A percentile compares a stretch with the other conserved stretches of the same genome.
These are phyloP conservation scores for Pontederia crassipes DNA, from an alignment of 176 grass and related monocot genomes.

Conservation along the genomic window DNA sequence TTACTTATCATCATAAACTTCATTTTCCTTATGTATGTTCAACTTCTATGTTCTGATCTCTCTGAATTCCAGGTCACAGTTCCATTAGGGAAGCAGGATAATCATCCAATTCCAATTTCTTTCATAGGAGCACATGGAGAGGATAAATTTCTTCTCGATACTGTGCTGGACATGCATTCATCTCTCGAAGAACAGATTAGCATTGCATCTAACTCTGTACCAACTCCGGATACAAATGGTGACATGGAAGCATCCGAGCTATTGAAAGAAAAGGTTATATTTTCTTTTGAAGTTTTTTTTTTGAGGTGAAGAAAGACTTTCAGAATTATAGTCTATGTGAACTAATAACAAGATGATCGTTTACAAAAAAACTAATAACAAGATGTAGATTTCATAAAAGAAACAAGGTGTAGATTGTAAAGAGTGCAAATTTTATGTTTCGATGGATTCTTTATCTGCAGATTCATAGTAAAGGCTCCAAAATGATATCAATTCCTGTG, in stretches of 20 bases:
- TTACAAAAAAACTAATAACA: too few relatives aligned
- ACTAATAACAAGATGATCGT: too few relatives aligned
- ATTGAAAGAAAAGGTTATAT: constrained; percentile 91
- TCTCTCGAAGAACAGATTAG: constrained; percentile 62
- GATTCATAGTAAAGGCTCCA: too few relatives aligned
- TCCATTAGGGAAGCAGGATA: constrained; percentile 65
- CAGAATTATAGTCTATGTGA: too few relatives aligned
- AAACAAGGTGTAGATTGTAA: too few relatives aligned
- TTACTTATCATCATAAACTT: neutral
- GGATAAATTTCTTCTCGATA: constrained; percentile 74
- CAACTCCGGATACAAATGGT: constrained; percentile 36
- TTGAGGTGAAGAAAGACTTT: too few relatives aligned
- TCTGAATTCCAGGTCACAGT: constrained; percentile 47
- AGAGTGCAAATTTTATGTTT: too few relatives aligned
- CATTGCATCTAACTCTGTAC: constrained; percentile 48
- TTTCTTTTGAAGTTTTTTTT: neutral
- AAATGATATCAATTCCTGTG: too few relatives aligned
- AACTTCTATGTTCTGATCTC: neutral
- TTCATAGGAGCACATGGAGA: constrained; percentile 75
- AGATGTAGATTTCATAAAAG: too few relatives aligned
- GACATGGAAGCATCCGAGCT: constrained; percentile 46
- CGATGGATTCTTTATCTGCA: too few relatives aligned
- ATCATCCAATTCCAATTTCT: constrained; percentile 65
- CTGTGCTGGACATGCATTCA: constrained; percentile 54
- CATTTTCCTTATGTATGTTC: too few relatives aligned